These are phyloP conservation scores for Nakazawaea siamensis DNA, from an alignment of 805 yeast genomes.

Conservation along the genomic window DNA sequence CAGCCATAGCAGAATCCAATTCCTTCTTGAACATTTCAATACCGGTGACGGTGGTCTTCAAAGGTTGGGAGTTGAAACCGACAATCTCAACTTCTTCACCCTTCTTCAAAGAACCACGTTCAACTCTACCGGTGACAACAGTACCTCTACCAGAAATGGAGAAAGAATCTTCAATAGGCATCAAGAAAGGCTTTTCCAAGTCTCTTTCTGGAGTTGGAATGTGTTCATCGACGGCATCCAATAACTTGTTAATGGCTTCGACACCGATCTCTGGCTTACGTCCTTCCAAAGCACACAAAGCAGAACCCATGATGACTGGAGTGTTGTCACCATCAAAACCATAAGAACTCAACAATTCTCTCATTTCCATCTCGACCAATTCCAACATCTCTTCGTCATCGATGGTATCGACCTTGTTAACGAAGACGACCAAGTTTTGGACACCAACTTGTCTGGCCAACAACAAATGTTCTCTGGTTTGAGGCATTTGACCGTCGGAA, in stretches of 20 bases:
- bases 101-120: constrained; percentile 94
- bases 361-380: constrained; percentile 99
- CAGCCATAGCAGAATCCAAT: constrained; percentile 95
- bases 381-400: constrained; percentile 99
- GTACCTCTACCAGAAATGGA: constrained; percentile 99
- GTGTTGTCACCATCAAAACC: constrained; percentile 98
- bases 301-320: constrained; percentile 98
- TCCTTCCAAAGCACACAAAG: constrained; percentile 90
- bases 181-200: constrained; percentile 89
- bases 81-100: constrained; percentile 98
- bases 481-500: constrained; percentile 99
- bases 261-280: constrained; percentile 86
- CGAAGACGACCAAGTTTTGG: constrained; percentile 93
- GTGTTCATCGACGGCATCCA: constrained; percentile 87
- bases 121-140: constrained; percentile 97
- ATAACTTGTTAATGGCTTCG: constrained; percentile 71
- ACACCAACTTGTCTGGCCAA: constrained; percentile 99
- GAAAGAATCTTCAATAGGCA: constrained; percentile 97
- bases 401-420: constrained; percentile 95
- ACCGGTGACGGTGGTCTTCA: constrained; percentile 95
- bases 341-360: constrained; percentile 83
- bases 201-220: constrained; percentile 97
- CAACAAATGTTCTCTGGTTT: constrained; percentile 97
- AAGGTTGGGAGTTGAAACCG: constrained; percentile 78
- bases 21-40: constrained; percentile 99